A percentile compares a stretch with the other conserved stretches of the same genome.
Conservation (phyloP, 2,329 filamentous ascomycete genomes). For the Arthroderma uncinatum region DNA sequence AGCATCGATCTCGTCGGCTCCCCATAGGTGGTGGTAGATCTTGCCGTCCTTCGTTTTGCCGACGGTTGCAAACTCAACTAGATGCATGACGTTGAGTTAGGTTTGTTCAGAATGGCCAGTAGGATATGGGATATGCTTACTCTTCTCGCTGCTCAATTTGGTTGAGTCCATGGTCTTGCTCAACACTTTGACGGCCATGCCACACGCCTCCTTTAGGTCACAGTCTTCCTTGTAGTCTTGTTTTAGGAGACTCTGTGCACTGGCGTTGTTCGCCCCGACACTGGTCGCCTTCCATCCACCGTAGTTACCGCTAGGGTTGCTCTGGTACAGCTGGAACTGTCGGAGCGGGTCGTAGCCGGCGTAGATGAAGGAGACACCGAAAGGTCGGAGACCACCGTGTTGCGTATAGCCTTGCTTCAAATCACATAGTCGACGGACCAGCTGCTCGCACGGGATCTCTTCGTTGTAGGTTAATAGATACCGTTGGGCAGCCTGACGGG, state of each 20-base stretch:
- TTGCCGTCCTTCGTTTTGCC: constrained; percentile 90
- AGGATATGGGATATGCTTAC: constrained; percentile 44
- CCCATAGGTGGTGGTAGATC: constrained; percentile 97
- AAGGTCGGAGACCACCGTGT: constrained; percentile 93
- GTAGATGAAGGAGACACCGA: constrained; percentile 99
- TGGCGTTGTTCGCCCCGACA: constrained; percentile 95
- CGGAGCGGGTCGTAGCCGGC: constrained; percentile 92
- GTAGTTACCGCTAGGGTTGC: constrained; percentile 97
- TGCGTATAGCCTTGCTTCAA: constrained; percentile 99
- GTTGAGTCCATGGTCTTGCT: constrained; percentile 99
- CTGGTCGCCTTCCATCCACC: constrained; percentile 99
- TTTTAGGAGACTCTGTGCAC: constrained; percentile 91
- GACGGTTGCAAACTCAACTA: constrained; percentile 96
- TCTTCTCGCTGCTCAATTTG: constrained; percentile 98
- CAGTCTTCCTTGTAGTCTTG: constrained; percentile 99
- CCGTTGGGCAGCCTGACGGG: constrained; percentile 87
- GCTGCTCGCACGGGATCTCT: constrained; percentile 98
- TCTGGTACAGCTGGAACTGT: constrained; percentile 98
- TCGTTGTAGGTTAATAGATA: constrained; percentile 99
- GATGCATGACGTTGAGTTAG: constrained; percentile 2
- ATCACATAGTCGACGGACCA: constrained; percentile 91
- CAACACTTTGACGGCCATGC: constrained; percentile 93
- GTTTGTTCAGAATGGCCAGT: neutral
- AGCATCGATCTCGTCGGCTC: constrained; percentile 87
- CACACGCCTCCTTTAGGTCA: constrained; percentile 88